A percentile compares a stretch with the other conserved stretches of the same genome.
Evolutionary conservation across 495 filamentous ascomycete species (phyloP).

Genomic region (Podospora didyma): DNA sequence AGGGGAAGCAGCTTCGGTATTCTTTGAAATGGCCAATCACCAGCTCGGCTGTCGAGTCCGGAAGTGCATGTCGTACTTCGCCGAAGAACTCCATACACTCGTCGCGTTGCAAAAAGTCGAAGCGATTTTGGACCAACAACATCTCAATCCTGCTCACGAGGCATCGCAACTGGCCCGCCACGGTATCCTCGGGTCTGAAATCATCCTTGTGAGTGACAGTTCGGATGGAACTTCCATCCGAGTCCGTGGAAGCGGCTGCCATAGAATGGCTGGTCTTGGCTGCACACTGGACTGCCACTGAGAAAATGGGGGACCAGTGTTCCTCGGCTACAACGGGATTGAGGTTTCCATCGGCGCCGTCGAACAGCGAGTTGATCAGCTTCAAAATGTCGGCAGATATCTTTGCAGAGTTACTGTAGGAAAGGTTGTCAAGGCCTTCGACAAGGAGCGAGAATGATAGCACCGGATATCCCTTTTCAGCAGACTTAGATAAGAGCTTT

Average conservation of each 20-base stretch:
- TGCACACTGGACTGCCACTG: slow-evolving; percentile 41
- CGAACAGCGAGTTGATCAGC: slow-evolving; percentile 48
- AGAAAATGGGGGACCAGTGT: slow-evolving; percentile 50
- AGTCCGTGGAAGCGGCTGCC: slow-evolving; percentile 9
- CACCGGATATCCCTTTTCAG: slow-evolving; percentile 58
- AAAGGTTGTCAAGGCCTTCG: slow-evolving; percentile 55
- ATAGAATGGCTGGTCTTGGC: slow-evolving; percentile 29
- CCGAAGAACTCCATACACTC: slow-evolving; percentile 68
- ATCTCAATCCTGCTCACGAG: slow-evolving; percentile 42
- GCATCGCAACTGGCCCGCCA: slow-evolving; percentile 31
- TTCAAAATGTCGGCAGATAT: slow-evolving; percentile 53
- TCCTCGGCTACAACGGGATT: slow-evolving; percentile 47
- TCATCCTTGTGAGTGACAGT: slow-evolving; percentile 16
- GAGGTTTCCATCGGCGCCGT: slow-evolving; percentile 34
- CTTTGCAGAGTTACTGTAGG: slow-evolving; percentile 48
- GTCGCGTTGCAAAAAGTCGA: slow-evolving; percentile 53
- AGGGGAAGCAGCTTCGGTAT: slow-evolving; percentile 66
- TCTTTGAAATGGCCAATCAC: slow-evolving; percentile 58
- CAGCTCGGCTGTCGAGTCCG: slow-evolving; percentile 53
- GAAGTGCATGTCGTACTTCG: slow-evolving; percentile 52
- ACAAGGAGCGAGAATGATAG: slow-evolving; percentile 54
- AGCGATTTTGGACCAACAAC: slow-evolving; percentile 28
- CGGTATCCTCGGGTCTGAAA: slow-evolving; percentile 25
- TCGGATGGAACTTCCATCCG: slow-evolving; percentile 6
- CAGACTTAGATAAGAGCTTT: slow-evolving; percentile 57